Base-by-base conservation (phyloP, 768 basidiomycete species). In the Boletus pseudo-olivaceus region DNA sequence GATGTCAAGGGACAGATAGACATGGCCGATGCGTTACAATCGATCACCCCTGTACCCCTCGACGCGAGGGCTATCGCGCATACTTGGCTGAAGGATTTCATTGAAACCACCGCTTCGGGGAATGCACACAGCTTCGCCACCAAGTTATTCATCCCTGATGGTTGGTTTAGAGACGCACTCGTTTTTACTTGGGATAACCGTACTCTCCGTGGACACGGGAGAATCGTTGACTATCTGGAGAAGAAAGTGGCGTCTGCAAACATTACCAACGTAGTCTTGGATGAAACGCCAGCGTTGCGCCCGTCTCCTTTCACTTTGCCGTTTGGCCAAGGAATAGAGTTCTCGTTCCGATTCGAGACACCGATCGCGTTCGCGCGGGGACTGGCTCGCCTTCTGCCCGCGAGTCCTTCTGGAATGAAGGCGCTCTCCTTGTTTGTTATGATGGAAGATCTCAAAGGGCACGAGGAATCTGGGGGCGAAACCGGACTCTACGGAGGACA, bases 321-420 rank as follows among this genome's bases (percentile, higher is more conserved):
- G 7, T 47, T 53, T 29, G 51, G 51, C 2, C 35, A 47, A 47
- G 51, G 51, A 37, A 38, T 53, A 27, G 44, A 53, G 20, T 39
- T 53, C 20, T 47, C 51, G 1, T 47, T 53, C 19, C 51, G 51
- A 39, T 53, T 53, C 30, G 51, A 53, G 51, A 53, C 35, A 26
- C 44, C 51, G 11, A 53, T 47, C 26, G 44, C 51, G 9, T 30
- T 39, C 17, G 51, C 29, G 17, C 35, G 51, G 15, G 51, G 51
- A 11, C 11, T 38, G 4, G 37, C 29, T 14, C 51, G 51, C 17
- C 44, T 52, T 15, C 19, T 52, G 19, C 29, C 43, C 35, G 47
- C 34, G 6, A 8, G 20, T 29, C 3, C n/a, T 8, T 29, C 29
- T 26, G 43, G 19, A 17, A 37, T 47, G 51, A 52, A 32, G 44